phyloP scores from a whole-genome alignment of 495 filamentous ascomycete species.

The Lophiotrema nucula region DNA sequence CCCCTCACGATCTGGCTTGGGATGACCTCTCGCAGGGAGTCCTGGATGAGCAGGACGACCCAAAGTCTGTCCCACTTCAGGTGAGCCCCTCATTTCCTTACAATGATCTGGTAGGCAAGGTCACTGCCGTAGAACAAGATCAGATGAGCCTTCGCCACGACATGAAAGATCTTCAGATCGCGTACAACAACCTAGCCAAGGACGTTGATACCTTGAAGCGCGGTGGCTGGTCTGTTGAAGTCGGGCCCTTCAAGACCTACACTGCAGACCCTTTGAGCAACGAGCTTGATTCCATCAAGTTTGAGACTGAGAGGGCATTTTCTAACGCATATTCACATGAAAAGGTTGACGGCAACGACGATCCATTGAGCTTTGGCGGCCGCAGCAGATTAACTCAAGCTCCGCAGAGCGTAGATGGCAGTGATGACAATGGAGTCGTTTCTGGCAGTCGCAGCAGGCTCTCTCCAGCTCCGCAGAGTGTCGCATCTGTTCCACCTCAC shows the following conservation, averaged over 20 bases:
- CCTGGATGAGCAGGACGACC: no score
- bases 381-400: neutral
- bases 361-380: neutral
- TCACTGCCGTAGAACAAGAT: neutral
- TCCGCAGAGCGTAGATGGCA: no score
- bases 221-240: conserved; percentile 11
- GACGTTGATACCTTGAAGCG: conserved; percentile 3
- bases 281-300: conserved; percentile 10
- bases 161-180: neutral
- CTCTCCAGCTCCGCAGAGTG: no score
- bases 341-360: no score
- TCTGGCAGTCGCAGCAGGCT: no score
- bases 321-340: no score
- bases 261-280: neutral
- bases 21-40: no score
- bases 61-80: no score
- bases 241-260: conserved; percentile 4
- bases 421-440: no score
- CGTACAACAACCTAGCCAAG: neutral
- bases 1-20: no score
- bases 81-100: no score
- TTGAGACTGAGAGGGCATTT: neutral
- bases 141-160: neutral
- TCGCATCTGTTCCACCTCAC: no score
- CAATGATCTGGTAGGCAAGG: neutral